Evolutionary conservation across 106 monocot genomes (phyloP).

Genomic region (Agapanthus africanus): DNA sequence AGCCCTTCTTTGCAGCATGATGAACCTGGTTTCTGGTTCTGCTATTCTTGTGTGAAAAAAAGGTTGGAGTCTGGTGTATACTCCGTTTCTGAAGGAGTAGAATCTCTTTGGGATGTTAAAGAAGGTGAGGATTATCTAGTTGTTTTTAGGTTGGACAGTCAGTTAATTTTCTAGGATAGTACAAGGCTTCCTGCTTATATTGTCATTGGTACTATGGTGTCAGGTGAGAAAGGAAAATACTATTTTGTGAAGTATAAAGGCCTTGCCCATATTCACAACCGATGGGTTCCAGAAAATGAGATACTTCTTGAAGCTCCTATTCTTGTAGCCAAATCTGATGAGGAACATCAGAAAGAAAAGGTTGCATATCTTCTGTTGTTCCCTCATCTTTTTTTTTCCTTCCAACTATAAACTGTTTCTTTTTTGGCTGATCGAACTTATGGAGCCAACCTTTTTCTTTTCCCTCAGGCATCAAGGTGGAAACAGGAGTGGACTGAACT

Average conservation of each 20-base stretch:
- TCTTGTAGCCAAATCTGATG: slow-evolving; percentile 51
- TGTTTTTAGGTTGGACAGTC: not conserved
- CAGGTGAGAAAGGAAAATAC: slow-evolving; percentile 41
- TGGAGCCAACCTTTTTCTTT: not conserved
- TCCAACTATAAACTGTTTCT: not conserved
- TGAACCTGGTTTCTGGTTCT: slow-evolving; percentile 57
- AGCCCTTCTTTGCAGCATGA: slow-evolving; percentile 37
- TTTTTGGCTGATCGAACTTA: not conserved
- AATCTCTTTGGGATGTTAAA: slow-evolving; percentile 52
- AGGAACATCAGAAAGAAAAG: slow-evolving; percentile 48
- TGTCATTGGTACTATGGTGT: slow-evolving; percentile 7
- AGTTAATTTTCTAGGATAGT: slow-evolving; percentile 1
- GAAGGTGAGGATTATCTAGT: slow-evolving; percentile 29
- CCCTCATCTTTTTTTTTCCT: not conserved
- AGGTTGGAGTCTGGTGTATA: slow-evolving; percentile 49
- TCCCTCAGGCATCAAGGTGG: slow-evolving; percentile 44
- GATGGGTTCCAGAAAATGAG: slow-evolving; percentile 68
- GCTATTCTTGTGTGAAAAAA: slow-evolving; percentile 46
- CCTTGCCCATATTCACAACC: slow-evolving; percentile 80
- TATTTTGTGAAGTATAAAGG: slow-evolving; percentile 79
- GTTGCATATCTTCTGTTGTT: slow-evolving; percentile 19
- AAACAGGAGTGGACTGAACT: slow-evolving; percentile 70
- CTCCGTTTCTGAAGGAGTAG: slow-evolving; percentile 59
- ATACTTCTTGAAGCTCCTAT: slow-evolving; percentile 41
- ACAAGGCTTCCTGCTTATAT: slow-evolving; percentile 14